Conservation (phyloP, 768 basidiomycete species). For the Chiua virens region DNA sequence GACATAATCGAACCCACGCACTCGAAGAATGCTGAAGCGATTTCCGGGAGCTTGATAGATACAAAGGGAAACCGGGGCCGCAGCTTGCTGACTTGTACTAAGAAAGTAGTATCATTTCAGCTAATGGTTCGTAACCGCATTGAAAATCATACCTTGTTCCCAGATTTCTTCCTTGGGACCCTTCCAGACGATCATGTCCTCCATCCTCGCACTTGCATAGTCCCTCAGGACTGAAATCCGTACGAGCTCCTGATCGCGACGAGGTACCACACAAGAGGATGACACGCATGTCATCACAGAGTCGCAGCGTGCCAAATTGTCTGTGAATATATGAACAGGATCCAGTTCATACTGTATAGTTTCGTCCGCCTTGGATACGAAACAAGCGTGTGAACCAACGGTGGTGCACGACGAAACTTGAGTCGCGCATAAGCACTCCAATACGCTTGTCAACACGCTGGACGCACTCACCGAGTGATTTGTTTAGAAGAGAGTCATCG, state of each 20-base stretch:
- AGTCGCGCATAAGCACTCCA: neutral
- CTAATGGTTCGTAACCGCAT: neutral
- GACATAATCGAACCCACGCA: constrained; percentile 35
- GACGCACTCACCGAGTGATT: constrained; percentile 11
- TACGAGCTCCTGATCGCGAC: constrained; percentile 49
- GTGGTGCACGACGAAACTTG: constrained; percentile 12
- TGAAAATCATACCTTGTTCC: constrained; percentile 52
- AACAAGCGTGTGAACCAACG: constrained; percentile 39
- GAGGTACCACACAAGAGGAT: constrained; percentile 56
- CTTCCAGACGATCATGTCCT: constrained; percentile 65
- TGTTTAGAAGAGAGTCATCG: constrained; percentile 33
- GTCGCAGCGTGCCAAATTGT: constrained; percentile 39
- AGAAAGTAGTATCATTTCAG: neutral
- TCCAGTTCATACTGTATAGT: constrained; percentile 51
- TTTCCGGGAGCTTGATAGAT: constrained; percentile 23
- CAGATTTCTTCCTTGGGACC: constrained; percentile 66
- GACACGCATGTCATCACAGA: constrained; percentile 36
- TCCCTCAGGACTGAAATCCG: constrained; percentile 47
- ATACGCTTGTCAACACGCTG: neutral
- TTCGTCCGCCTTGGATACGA: constrained; percentile 33
- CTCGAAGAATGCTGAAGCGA: constrained; percentile 47
- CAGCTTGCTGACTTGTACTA: constrained; percentile 55
- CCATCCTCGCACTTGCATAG: neutral
- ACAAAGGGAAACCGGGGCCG: constrained; percentile 36
- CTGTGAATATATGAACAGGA: constrained; percentile 50